These are phyloP conservation scores for Penicillium maclennaniae DNA, from an alignment of 495 filamentous ascomycete genomes.

Conservation along the genomic window DNA sequence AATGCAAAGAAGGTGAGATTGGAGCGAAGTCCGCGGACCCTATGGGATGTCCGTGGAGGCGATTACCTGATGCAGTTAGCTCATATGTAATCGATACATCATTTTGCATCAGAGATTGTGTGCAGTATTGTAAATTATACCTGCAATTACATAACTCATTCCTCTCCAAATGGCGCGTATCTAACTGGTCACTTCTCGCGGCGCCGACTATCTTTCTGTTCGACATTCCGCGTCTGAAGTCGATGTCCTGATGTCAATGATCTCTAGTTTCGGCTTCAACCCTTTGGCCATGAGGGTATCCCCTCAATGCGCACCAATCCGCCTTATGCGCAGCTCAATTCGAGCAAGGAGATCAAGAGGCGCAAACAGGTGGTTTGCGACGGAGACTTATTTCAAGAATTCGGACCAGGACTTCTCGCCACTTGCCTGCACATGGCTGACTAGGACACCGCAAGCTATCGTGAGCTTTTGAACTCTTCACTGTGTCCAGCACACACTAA, in stretches of 20 bases:
- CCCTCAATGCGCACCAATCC: slow-evolving; percentile 2
- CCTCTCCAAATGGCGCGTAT: background rate
- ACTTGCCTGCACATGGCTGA: slow-evolving; percentile 39
- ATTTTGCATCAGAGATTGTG: too few species aligned
- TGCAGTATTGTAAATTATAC: background rate
- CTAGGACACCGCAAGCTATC: slow-evolving; percentile 32
- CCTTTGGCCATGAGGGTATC: slow-evolving; percentile 18
- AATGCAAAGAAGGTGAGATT: background rate
- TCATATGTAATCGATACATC: too few species aligned
- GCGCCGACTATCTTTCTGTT: background rate
- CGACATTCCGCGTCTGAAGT: background rate
- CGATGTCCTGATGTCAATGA: slow-evolving; percentile 22
- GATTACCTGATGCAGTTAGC: background rate
- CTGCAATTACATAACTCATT: background rate
- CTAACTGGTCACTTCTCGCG: background rate
- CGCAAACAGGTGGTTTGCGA: slow-evolving; percentile 18
- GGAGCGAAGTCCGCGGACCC: background rate
- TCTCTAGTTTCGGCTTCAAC: slow-evolving; percentile 9
- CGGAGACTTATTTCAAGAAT: background rate
- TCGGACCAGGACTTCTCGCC: slow-evolving; percentile 6
- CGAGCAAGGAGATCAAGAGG: slow-evolving; percentile 2
- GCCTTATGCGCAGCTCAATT: slow-evolving; percentile 9
- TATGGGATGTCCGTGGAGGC: slow-evolving; percentile 6
- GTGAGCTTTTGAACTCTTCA: slow-evolving; percentile 16
- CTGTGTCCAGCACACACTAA: background rate